Evolutionary conservation across 345 rosid species (phyloP), one percentile per base, ranked within the genome.

Genomic region (Heritiera fomes): DNA sequence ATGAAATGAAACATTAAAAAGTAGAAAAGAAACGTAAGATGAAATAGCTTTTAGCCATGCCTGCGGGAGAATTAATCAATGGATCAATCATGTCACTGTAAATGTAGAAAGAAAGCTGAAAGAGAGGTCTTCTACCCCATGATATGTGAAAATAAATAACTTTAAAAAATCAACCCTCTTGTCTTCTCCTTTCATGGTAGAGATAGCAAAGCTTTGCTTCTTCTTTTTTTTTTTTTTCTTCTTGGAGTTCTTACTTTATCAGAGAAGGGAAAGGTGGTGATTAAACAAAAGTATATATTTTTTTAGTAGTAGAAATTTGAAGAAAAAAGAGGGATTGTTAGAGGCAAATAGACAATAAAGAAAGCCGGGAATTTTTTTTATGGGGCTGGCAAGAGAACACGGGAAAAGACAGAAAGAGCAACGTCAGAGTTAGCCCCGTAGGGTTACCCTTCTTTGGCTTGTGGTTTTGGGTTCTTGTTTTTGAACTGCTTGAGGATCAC

Each of bases 351-450:
- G 82, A 38, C 67, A 80, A 75, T 77, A 85, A 82, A 76, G 70
- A 85, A 83, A 84, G 77, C 65, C 83, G 67, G 71, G 15, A 45
- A 78, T 84, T 77, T 81, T 80, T 41, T 41, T 41, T 80, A 41
- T 79, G 75, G 86, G 75, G 79, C 17, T 77, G 84, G 82, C 83
- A 81, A 83, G 83, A 79, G 80, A 84, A 80, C 84, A 87, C 79
- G 81, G 82, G 91, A 89, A 90, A 90, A 86, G 94, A 91, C 92
- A 91, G 91, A 93, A 90, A 89, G 90, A 80, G 83, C 86, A 82
- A 89, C 88, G 86, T 83, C 90, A 91, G 86, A 81, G 80, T 71
- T 84, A 83, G 86, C 82, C 41, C 50, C 66, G 86, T 84, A 86
- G 87, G 87, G 86, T 82, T 82, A 65, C 79, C 59, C 63, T 23